phyloP scores from a whole-genome alignment of 495 filamentous ascomycete genomes.

The Aspergillus indologenus region DNA sequence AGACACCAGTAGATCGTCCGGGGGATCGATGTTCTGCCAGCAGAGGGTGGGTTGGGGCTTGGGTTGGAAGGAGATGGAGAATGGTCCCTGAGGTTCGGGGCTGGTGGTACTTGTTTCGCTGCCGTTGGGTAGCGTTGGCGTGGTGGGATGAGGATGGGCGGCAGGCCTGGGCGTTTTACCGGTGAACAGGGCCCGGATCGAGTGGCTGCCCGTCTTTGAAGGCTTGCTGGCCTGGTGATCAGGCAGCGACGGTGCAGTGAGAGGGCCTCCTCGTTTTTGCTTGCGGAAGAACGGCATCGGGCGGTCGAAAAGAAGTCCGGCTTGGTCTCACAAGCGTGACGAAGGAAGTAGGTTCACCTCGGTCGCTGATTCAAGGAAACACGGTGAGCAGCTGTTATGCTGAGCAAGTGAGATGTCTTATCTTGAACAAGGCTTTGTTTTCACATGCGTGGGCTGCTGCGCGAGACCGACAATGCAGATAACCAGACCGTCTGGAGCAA shows the following conservation, averaged over 20 bases:
- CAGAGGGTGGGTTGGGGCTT: constrained; percentile 1
- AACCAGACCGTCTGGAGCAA: no score
- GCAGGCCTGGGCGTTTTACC: background rate
- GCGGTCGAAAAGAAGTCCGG: background rate
- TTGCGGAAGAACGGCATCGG: background rate
- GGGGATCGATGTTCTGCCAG: constrained; percentile 22
- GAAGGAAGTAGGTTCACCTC: background rate
- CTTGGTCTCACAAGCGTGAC: background rate
- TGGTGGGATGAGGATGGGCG: background rate
- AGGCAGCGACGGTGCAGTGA: background rate
- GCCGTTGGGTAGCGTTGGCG: background rate
- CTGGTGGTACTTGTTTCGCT: background rate
- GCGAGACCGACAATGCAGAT: no score
- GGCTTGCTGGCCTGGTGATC: background rate
- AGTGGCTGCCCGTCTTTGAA: background rate
- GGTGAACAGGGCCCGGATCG: background rate
- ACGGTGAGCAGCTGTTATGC: background rate
- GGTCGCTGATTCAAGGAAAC: background rate
- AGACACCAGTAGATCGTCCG: constrained; percentile 3
- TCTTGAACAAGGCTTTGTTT: no score
- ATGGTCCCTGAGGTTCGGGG: background rate
- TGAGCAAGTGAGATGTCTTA: background rate
- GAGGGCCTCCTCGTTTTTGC: background rate
- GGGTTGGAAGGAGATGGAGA: background rate
- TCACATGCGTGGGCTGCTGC: no score